These are phyloP conservation scores for Ambrosia hybrid DNA, from an alignment of 140 eudicot genomes.

Conservation along the genomic window DNA sequence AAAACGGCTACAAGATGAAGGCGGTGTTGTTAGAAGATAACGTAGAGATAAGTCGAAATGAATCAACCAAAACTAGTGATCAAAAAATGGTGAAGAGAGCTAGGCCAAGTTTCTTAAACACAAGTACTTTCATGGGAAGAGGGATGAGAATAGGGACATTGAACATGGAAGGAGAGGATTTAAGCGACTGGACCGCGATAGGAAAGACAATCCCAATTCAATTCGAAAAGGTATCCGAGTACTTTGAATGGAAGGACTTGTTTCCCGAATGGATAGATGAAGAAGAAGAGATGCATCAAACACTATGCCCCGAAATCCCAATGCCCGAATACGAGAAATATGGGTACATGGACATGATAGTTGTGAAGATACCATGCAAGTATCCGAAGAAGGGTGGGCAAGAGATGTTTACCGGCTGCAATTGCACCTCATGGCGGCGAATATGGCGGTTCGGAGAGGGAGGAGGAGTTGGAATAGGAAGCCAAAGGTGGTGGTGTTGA, in stretches of 20 bases:
- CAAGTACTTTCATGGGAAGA: constrained; percentile 29
- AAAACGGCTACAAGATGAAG: constrained; percentile 56
- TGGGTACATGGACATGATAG: constrained; percentile 61
- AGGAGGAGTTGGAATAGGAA: constrained; percentile 47
- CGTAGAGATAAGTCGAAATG: constrained; percentile 32
- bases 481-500: constrained; percentile 66
- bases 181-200: constrained; percentile 59
- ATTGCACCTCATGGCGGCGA: constrained; percentile 67
- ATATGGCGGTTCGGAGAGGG: constrained; percentile 72
- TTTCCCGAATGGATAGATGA: constrained; percentile 96
- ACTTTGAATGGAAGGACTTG: constrained; percentile 70
- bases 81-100: constrained; percentile 44
- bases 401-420: constrained; percentile 80
- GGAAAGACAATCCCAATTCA: constrained; percentile 47
- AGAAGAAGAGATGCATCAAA: constrained; percentile 73
- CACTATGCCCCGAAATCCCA: constrained; percentile 84
- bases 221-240: constrained; percentile 54
- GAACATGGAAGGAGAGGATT: constrained; percentile 81
- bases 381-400: constrained; percentile 58
- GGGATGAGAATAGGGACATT: constrained; percentile 65
- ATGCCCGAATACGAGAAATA: constrained; percentile 55
- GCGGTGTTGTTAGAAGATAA: constrained; percentile 43
- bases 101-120: constrained; percentile 69
- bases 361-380: constrained; percentile 72
- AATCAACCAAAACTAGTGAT: constrained; percentile 4